phyloP scores from a whole-genome alignment of 257 asterid species.

The Nicotiana noctiflora region DNA sequence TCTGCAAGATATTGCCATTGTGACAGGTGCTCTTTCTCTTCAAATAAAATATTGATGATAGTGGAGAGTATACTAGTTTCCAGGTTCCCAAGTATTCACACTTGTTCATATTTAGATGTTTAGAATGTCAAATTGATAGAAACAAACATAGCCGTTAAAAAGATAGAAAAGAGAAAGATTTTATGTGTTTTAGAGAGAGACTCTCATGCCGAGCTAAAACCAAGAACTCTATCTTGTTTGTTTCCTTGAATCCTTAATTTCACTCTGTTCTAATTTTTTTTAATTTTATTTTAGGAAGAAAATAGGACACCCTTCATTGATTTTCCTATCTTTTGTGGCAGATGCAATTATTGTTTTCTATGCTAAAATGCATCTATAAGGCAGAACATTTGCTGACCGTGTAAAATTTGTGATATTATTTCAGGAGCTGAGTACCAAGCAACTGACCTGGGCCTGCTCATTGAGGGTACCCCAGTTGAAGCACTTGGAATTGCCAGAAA shows the following conservation, averaged over 20 bases:
- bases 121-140: background rate
- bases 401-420: background rate
- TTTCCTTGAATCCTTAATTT: background rate
- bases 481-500: slow-evolving; percentile 88
- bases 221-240: background rate
- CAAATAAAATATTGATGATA: background rate
- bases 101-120: background rate
- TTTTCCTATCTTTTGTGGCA: background rate
- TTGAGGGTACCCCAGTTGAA: slow-evolving; percentile 73
- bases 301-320: background rate
- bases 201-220: background rate
- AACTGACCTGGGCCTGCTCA: slow-evolving; percentile 67
- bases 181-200: background rate
- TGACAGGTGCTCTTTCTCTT: slow-evolving; percentile 51
- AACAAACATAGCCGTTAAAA: background rate
- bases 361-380: background rate
- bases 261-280: background rate
- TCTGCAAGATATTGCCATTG: slow-evolving; percentile 93
- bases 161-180: background rate
- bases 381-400: background rate
- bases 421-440: slow-evolving; percentile 97
- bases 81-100: background rate
- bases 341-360: background rate
- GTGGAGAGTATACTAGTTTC: background rate
- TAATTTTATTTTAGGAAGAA: no score